Evolutionary conservation across 345 rosid genomes (phyloP).

Genomic region (Populus nigra): DNA sequence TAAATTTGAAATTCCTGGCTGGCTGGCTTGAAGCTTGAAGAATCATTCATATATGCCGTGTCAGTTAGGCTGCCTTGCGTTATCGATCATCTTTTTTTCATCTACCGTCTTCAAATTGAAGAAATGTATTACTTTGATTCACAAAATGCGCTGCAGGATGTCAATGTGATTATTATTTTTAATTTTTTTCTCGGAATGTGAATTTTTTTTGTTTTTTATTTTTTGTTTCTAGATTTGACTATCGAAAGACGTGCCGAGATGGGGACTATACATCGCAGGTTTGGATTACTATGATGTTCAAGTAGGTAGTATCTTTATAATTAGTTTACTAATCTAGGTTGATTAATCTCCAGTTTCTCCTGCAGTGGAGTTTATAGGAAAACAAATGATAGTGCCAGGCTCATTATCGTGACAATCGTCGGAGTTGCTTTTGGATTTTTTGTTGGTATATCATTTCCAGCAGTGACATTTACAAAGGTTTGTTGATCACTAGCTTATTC

Average conservation of each 20-base stretch:
- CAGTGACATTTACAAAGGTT: conserved; percentile 64
- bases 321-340: neutral
- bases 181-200: neutral
- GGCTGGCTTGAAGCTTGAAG: conserved; percentile 17
- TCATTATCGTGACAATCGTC: conserved; percentile 48
- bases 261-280: conserved; percentile 73
- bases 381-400: conserved; percentile 52
- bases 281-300: neutral
- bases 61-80: conserved; percentile 11
- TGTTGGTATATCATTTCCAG: conserved; percentile 69
- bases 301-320: neutral
- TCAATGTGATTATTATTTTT: conserved; percentile 4
- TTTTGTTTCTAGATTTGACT: conserved; percentile 10
- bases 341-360: neutral
- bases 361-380: conserved; percentile 64
- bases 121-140: conserved; percentile 1
- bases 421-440: conserved; percentile 76
- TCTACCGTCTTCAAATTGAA: conserved; percentile 17
- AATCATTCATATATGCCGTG: conserved; percentile 2
- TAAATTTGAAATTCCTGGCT: neutral
- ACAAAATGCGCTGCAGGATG: conserved; percentile 20
- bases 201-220: neutral
- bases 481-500: conserved; percentile 9
- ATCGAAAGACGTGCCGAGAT: conserved; percentile 29
- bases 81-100: conserved; percentile 2